These are phyloP conservation scores for Teratosphaeria epicoccoides DNA, from an alignment of 2,329 filamentous ascomycete genomes.

Conservation along the genomic window DNA sequence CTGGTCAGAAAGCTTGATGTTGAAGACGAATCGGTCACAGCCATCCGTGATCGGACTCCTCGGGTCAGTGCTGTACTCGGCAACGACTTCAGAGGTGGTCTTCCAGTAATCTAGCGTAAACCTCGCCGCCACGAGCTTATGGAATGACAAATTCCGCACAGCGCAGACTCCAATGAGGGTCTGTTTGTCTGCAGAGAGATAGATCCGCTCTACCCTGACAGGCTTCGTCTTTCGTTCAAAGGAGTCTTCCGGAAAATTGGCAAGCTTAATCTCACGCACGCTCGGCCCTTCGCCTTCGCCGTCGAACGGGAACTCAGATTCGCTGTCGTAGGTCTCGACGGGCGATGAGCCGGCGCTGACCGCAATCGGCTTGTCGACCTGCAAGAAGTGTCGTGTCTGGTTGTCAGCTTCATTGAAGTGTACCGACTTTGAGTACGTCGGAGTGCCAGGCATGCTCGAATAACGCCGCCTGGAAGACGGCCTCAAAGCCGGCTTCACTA, in stretches of 20 bases:
- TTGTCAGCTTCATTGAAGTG: slow-evolving; percentile 96
- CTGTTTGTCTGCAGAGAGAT: slow-evolving; percentile 79
- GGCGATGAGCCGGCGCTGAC: slow-evolving; percentile 92
- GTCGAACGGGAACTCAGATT: slow-evolving; percentile 79
- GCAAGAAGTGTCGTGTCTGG: slow-evolving; percentile 89
- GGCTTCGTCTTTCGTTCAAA: slow-evolving; percentile 53
- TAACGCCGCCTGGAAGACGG: slow-evolving; percentile 69
- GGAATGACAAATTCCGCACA: slow-evolving; percentile 80
- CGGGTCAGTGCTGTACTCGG: slow-evolving; percentile 77
- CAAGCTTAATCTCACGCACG: slow-evolving; percentile 78
- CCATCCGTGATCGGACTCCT: slow-evolving; percentile 51
- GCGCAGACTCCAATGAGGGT: slow-evolving; percentile 71
- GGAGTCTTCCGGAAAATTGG: slow-evolving; percentile 68
- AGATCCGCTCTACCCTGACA: slow-evolving; percentile 75
- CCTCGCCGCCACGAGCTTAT: slow-evolving; percentile 78
- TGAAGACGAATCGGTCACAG: slow-evolving; percentile 86
- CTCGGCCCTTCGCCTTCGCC: slow-evolving; percentile 42
- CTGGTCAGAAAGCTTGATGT: slow-evolving; percentile 82
- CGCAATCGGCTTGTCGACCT: slow-evolving; percentile 87
- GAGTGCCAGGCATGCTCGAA: slow-evolving; percentile 94
- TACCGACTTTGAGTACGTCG: slow-evolving; percentile 92
- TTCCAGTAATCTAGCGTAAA: slow-evolving; percentile 99
- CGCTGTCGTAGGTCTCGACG: slow-evolving; percentile 75
- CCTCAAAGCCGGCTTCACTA: slow-evolving; percentile 84
- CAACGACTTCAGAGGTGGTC: slow-evolving; percentile 85